A percentile compares a stretch with the other conserved stretches of the same genome.
Evolutionary conservation across 176 grass and related monocot genomes (phyloP).

Genomic region (Thinopyrum elongatum): DNA sequence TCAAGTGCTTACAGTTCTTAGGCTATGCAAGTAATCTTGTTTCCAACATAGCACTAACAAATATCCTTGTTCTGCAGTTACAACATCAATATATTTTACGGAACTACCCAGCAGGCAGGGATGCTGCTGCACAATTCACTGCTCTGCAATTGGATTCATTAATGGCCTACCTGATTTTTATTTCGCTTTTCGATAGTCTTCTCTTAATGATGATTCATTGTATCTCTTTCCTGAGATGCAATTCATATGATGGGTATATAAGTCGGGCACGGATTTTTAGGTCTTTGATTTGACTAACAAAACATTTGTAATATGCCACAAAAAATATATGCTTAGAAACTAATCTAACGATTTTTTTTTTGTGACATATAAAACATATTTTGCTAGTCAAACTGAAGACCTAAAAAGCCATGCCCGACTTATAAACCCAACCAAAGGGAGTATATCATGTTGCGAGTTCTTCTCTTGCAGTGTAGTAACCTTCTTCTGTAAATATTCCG

Average conservation of each 20-base stretch:
- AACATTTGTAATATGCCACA: no score
- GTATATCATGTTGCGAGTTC: no score
- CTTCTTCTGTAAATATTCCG: no score
- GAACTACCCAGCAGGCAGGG: conserved; percentile 95
- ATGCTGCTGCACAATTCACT: conserved; percentile 90
- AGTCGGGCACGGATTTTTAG: no score
- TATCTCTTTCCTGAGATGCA: conserved; percentile 5
- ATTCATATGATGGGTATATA: conserved; percentile 23
- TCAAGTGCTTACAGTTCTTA: neutral
- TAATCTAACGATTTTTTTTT: no score
- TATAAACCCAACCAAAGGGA: no score
- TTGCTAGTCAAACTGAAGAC: no score
- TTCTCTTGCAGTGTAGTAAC: no score
- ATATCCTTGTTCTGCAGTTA: conserved; percentile 54
- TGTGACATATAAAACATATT: no score
- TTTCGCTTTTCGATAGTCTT: conserved; percentile 22
- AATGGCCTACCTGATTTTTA: conserved; percentile 3
- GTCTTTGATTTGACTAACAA: no score
- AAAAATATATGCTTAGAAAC: no score
- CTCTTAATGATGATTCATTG: neutral
- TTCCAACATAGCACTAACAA: conserved; percentile 24
- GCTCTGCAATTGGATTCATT: conserved; percentile 89
- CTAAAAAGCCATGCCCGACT: no score
- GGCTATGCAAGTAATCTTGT: conserved; percentile 10
- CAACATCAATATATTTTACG: conserved; percentile 97